Conservation (phyloP, 2,329 filamentous ascomycete species). For the Corynespora cassiicola region DNA sequence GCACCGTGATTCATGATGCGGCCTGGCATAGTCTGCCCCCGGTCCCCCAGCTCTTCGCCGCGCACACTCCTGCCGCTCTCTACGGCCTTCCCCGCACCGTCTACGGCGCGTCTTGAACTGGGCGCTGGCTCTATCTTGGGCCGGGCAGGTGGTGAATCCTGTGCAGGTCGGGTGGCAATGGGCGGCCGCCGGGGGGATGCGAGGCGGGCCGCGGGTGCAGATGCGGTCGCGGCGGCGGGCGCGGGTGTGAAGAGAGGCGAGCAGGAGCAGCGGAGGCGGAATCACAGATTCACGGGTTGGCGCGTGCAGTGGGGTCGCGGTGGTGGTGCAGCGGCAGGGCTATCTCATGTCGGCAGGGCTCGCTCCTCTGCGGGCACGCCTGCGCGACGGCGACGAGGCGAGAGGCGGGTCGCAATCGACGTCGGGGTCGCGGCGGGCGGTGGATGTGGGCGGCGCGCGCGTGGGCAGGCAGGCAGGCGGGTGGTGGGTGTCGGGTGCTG, state of each 20-base stretch:
- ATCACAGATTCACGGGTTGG: too few relatives aligned
- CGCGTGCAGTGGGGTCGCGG: too few relatives aligned
- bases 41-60: constrained; percentile 35
- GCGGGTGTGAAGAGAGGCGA: constrained; percentile 3
- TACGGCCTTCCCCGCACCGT: constrained; percentile 15
- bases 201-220: not conserved
- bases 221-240: not conserved
- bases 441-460: not conserved
- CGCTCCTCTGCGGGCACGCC: not conserved
- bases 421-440: not conserved
- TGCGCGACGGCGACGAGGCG: too few relatives aligned
- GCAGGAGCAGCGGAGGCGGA: too few relatives aligned
- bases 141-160: not conserved
- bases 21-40: constrained; percentile 54
- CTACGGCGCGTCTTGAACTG: constrained; percentile 7
- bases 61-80: constrained; percentile 32
- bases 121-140: constrained; percentile 26
- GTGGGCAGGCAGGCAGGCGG: not conserved
- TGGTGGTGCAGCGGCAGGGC: constrained; percentile 8
- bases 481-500: not conserved
- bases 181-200: constrained; percentile 4
- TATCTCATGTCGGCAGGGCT: constrained; percentile 10
- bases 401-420: too few relatives aligned
- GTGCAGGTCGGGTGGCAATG: constrained; percentile 2
- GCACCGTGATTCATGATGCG: constrained; percentile 55